Conservation (phyloP, 2,329 filamentous ascomycete species). For the Ophiostoma australiae region DNA sequence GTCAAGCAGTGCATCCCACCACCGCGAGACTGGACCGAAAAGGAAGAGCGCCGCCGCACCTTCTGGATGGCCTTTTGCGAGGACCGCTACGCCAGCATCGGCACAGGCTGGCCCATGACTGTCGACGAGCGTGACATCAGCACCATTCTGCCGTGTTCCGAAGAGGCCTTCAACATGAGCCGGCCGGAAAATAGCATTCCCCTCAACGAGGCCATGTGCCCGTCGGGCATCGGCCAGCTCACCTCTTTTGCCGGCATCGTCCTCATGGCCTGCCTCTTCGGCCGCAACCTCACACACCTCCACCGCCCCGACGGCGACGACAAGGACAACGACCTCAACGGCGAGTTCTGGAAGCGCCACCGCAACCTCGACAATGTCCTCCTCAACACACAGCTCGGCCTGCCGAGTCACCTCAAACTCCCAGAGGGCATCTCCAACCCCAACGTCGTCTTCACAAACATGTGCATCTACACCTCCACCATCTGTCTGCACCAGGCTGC, state of each 20-base stretch:
- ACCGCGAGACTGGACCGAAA: slow-evolving; percentile 87
- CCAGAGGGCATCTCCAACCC: slow-evolving; percentile 69
- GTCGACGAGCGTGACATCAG: slow-evolving; percentile 88
- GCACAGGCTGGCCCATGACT: slow-evolving; percentile 94
- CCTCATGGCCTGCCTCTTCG: slow-evolving; percentile 83
- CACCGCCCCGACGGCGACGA: slow-evolving; percentile 81
- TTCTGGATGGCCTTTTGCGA: slow-evolving; percentile 94
- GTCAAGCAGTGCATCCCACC: slow-evolving; percentile 88
- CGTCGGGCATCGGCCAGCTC: slow-evolving; percentile 66
- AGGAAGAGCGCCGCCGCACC: slow-evolving; percentile 82
- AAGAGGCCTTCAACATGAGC: slow-evolving; percentile 79
- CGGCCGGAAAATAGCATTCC: slow-evolving; percentile 66
- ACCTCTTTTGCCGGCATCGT: slow-evolving; percentile 76
- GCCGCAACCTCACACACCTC: slow-evolving; percentile 83
- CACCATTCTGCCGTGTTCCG: slow-evolving; percentile 76
- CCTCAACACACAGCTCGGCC: slow-evolving; percentile 74
- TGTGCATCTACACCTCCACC: slow-evolving; percentile 93
- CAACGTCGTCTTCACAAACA: slow-evolving; percentile 89
- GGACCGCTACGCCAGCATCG: slow-evolving; percentile 90
- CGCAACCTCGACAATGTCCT: slow-evolving; percentile 84
- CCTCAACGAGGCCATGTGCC: slow-evolving; percentile 63
- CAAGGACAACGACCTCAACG: slow-evolving; percentile 79
- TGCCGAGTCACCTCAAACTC: slow-evolving; percentile 76
- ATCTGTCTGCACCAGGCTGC: slow-evolving; percentile 98
- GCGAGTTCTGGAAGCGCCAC: slow-evolving; percentile 94